Evolutionary conservation across 2,329 filamentous ascomycete species (phyloP).

Genomic region (Alternaria gansuensis): DNA sequence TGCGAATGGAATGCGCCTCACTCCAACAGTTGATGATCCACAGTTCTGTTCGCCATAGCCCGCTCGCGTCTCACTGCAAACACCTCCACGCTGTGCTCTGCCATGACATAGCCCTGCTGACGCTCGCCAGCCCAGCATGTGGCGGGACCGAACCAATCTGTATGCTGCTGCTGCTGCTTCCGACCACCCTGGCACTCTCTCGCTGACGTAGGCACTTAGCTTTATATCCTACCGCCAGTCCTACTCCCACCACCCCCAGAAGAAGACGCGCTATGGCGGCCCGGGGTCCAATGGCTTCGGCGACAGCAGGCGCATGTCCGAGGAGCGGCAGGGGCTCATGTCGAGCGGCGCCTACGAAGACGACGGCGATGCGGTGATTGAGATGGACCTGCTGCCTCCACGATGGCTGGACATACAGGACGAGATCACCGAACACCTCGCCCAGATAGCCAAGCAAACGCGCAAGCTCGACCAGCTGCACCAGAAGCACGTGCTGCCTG

Average conservation of each 20-base stretch:
- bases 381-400: slow-evolving; percentile 96
- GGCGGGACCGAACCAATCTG: slow-evolving; percentile 99
- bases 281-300: slow-evolving; percentile 64
- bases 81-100: slow-evolving; percentile 20
- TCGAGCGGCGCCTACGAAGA: slow-evolving; percentile 79
- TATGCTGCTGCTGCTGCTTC: slow-evolving; percentile 58
- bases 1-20: slow-evolving; percentile 21
- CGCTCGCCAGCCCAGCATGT: slow-evolving; percentile 69
- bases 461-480: slow-evolving; percentile 89
- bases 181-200: slow-evolving; percentile 27
- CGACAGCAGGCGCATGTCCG: slow-evolving; percentile 57
- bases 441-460: slow-evolving; percentile 82
- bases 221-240: slow-evolving; percentile 99
- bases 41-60: slow-evolving; percentile 3
- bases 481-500: slow-evolving; percentile 94
- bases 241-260: slow-evolving; percentile 91
- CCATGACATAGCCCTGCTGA: slow-evolving; percentile 45
- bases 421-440: slow-evolving; percentile 84
- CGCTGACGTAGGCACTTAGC: slow-evolving; percentile 62
- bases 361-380: slow-evolving; percentile 93
- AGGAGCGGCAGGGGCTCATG: slow-evolving; percentile 84
- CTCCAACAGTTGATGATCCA: slow-evolving; percentile 3
- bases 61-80: not conserved
- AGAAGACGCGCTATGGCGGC: slow-evolving; percentile 73
- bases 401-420: slow-evolving; percentile 96